Percentiles rank a stretch among this genome's conserved stretches.
Evolutionary conservation across 2,329 filamentous ascomycete species (phyloP).

Genomic region (Gaeumannomyces tritici): DNA sequence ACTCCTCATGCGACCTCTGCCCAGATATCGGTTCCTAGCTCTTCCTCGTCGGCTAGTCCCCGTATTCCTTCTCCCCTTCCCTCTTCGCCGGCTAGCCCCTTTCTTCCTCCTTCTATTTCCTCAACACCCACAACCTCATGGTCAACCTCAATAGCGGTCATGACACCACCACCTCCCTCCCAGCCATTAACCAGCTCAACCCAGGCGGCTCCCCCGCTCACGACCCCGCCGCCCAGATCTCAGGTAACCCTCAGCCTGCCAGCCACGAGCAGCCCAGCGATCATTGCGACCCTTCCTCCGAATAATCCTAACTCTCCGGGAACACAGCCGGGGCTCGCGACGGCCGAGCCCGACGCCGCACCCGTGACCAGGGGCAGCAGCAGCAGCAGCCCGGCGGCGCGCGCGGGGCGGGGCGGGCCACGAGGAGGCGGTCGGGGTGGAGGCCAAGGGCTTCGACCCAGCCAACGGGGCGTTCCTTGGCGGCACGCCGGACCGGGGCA

Average conservation of each 20-base stretch:
- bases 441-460: constrained; percentile 1
- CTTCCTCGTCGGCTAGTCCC: too few relatives aligned
- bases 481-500: constrained; percentile 3
- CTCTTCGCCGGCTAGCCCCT: neutral
- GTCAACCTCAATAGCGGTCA: neutral
- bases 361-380: neutral
- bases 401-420: too few relatives aligned
- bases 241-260: neutral
- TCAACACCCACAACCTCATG: neutral
- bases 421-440: neutral
- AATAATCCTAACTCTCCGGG: neutral
- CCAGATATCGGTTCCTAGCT: too few relatives aligned
- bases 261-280: too few relatives aligned
- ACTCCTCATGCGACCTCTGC: neutral
- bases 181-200: neutral
- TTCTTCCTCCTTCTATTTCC: neutral
- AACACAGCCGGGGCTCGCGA: neutral
- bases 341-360: neutral
- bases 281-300: neutral
- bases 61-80: too few relatives aligned
- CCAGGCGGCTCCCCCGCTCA: neutral
- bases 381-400: too few relatives aligned
- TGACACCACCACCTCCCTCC: neutral
- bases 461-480: constrained; percentile 5
- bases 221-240: too few relatives aligned